phyloP scores from a whole-genome alignment of 176 grass and related monocot species.

The Otatea glauca region DNA sequence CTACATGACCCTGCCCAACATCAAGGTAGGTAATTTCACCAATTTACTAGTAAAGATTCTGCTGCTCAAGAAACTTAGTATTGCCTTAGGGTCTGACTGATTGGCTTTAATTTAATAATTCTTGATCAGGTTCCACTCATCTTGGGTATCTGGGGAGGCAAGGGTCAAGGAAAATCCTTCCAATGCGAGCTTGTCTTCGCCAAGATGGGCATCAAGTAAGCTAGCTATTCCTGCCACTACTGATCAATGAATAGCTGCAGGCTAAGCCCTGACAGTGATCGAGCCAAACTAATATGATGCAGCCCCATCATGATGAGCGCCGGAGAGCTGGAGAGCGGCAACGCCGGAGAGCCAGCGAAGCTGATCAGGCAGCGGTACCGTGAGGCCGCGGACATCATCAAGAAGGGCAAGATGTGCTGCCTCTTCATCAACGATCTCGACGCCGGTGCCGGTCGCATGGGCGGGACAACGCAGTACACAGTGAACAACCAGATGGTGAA shows the following conservation, averaged over 20 bases:
- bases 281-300: not conserved
- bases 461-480: conserved; percentile 94
- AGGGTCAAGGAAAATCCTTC: conserved; percentile 99
- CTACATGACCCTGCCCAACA: conserved; percentile 96
- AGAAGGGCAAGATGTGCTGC: conserved; percentile 94
- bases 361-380: conserved; percentile 90
- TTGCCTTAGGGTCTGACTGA: not conserved
- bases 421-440: conserved; percentile 99
- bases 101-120: not conserved
- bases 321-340: conserved; percentile 96
- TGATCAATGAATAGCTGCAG: no score
- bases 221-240: not conserved
- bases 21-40: conserved; percentile 49
- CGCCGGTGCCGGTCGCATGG: conserved; percentile 83
- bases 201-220: conserved; percentile 95
- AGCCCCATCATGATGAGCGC: conserved; percentile 99
- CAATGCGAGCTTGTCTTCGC: conserved; percentile 92
- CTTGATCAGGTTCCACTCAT: conserved; percentile 76
- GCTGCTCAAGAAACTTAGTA: no score
- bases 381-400: conserved; percentile 87
- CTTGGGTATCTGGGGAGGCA: conserved; percentile 98
- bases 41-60: no score
- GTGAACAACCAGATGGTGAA: conserved; percentile 99
- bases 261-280: not conserved
- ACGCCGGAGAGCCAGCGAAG: conserved; percentile 95